phyloP scores from a whole-genome alignment of 2,329 filamentous ascomycete genomes.

The Pseudogymnoascus sp. region DNA sequence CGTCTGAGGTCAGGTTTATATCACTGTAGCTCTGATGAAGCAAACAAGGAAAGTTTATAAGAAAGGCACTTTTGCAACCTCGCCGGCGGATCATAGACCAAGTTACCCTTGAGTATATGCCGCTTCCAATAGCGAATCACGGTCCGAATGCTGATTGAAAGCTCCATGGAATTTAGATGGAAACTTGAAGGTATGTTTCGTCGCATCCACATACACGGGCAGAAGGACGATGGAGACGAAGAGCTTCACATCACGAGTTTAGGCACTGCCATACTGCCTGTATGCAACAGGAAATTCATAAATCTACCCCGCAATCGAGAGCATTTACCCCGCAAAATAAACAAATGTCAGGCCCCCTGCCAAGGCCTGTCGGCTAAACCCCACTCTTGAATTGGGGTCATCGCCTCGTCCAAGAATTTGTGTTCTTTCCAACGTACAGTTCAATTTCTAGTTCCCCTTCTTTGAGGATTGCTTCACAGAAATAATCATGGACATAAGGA shows the following conservation, averaged over 20 bases:
- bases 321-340: background rate
- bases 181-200: background rate
- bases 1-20: background rate
- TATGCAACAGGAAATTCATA: background rate
- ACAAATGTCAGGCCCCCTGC: background rate
- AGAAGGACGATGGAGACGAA: background rate
- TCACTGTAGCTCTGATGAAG: background rate
- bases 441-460: background rate
- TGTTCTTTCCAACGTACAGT: background rate
- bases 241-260: background rate
- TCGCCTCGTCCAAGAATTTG: background rate
- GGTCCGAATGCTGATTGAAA: background rate
- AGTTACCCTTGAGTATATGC: background rate
- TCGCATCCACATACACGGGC: background rate
- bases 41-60: background rate
- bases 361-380: background rate
- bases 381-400: background rate
- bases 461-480: background rate
- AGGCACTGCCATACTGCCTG: background rate
- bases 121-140: background rate
- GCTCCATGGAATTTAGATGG: background rate
- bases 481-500: background rate
- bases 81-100: background rate
- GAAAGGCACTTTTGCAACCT: background rate
- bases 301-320: background rate